A percentile compares a stretch with the other conserved stretches of the same genome.
Conservation (phyloP, 805 yeast genomes). For the Candida ascalaphidarum region DNA sequence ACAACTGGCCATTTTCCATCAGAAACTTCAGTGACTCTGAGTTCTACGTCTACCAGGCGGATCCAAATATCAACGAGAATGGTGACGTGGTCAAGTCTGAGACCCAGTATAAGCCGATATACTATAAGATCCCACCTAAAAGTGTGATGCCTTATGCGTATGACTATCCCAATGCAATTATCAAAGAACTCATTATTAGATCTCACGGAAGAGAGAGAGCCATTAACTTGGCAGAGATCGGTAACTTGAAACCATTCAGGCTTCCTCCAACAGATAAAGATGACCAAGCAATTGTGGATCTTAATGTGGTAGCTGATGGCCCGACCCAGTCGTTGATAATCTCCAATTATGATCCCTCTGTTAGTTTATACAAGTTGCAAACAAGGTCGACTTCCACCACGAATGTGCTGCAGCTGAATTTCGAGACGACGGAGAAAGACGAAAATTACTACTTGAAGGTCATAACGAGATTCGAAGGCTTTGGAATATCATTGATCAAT, state of each 20-base stretch:
- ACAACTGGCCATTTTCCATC: conserved; percentile 88
- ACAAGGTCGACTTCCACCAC: conserved; percentile 16
- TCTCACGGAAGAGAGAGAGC: conserved; percentile 68
- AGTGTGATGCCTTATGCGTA: conserved; percentile 98
- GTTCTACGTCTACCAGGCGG: conserved; percentile 77
- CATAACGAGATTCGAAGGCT: conserved; percentile 65
- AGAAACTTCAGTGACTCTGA: conserved; percentile 86
- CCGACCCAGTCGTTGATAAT: conserved; percentile 85
- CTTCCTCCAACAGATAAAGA: conserved; percentile 41
- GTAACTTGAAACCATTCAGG: conserved; percentile 80
- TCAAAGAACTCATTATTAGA: conserved; percentile 71
- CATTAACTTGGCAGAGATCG: conserved; percentile 87
- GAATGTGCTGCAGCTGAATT: conserved; percentile 32
- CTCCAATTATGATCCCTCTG: conserved; percentile 70
- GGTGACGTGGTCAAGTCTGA: conserved; percentile 43
- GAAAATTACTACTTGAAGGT: conserved; percentile 46
- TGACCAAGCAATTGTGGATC: conserved; percentile 54
- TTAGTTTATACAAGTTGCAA: conserved; percentile 61
- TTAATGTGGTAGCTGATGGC: conserved; percentile 94
- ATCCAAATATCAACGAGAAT: conserved; percentile 64
- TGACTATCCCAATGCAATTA: conserved; percentile 89
- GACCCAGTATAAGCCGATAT: conserved; percentile 63
- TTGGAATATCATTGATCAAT: conserved; percentile 81
- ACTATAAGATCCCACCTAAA: conserved; percentile 74
- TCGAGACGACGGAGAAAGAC: conserved; percentile 47